A percentile compares a stretch with the other conserved stretches of the same genome.
Evolutionary conservation across 2,329 filamentous ascomycete species (phyloP).

Genomic region (Coniochaeta pulveracea): DNA sequence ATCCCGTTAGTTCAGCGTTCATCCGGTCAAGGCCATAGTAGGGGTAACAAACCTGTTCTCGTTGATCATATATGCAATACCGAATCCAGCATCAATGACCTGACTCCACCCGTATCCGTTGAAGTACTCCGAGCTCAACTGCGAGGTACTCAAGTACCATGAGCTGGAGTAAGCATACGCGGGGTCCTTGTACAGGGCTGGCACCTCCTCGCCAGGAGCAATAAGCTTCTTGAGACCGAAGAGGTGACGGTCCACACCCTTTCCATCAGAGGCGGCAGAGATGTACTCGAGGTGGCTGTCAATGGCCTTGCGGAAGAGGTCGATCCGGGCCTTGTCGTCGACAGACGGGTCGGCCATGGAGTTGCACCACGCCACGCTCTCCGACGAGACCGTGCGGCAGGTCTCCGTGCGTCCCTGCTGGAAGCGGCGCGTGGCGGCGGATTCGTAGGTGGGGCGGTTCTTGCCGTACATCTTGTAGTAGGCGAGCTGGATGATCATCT

Average conservation of each 20-base stretch:
- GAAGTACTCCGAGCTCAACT: conserved; percentile 93
- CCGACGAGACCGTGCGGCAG: conserved; percentile 83
- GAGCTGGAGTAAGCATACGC: conserved; percentile 72
- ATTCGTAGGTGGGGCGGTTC: conserved; percentile 96
- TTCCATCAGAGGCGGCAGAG: conserved; percentile 75
- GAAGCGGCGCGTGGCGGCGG: conserved; percentile 87
- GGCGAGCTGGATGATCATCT: conserved; percentile 96
- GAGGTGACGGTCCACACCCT: conserved; percentile 91
- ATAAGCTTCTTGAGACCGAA: conserved; percentile 92
- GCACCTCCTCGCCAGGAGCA: conserved; percentile 67
- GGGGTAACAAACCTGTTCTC: conserved; percentile 64
- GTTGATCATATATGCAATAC: conserved; percentile 99
- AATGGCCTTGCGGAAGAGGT: conserved; percentile 73
- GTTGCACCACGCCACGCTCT: conserved; percentile 80
- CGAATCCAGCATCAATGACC: conserved; percentile 90
- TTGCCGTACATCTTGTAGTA: conserved; percentile 99
- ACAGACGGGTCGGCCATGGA: conserved; percentile 64
- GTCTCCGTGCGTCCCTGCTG: conserved; percentile 95
- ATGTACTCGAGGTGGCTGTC: conserved; percentile 85
- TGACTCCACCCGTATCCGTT: conserved; percentile 99
- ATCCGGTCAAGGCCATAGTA: background rate
- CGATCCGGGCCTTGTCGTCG: conserved; percentile 53
- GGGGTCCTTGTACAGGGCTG: conserved; percentile 77
- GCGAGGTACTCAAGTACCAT: conserved; percentile 83
- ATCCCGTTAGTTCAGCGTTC: conserved; percentile 6